Conservation (phyloP, 2,329 filamentous ascomycete species). For the Graphilbum ipis-grandicollis region DNA sequence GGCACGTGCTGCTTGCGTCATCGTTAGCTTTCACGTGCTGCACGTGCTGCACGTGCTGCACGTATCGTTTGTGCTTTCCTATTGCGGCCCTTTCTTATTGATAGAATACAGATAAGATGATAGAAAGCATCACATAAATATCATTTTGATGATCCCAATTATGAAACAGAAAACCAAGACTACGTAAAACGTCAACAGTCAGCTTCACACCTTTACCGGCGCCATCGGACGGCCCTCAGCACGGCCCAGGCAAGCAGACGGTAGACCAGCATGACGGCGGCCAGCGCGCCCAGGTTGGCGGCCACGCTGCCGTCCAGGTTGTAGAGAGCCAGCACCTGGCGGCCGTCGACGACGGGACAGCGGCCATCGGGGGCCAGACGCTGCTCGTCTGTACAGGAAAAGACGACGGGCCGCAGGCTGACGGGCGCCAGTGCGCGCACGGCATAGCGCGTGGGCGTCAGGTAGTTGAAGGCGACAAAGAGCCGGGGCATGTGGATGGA, state of each 20-base stretch:
- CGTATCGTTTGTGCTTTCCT: too few species aligned
- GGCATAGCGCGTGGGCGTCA: constrained; percentile 44
- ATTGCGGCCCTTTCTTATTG: too few species aligned
- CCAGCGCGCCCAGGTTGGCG: constrained; percentile 35
- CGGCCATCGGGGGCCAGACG: constrained; percentile 24
- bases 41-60: too few species aligned
- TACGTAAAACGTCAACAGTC: too few species aligned
- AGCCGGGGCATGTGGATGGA: constrained; percentile 51
- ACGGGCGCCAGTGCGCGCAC: constrained; percentile 23
- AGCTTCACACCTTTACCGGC: too few species aligned
- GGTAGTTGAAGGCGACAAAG: constrained; percentile 40
- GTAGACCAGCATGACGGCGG: constrained; percentile 29
- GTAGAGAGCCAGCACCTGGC: constrained; percentile 31
- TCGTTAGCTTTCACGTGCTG: too few species aligned
- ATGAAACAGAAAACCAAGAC: too few species aligned
- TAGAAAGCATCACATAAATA: too few species aligned
- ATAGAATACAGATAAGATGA: too few species aligned
- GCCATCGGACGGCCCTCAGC: too few species aligned
- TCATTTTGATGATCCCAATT: too few species aligned
- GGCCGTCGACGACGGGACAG: constrained; percentile 33
- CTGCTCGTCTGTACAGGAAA: constrained; percentile 26
- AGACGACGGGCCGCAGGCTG: constrained; percentile 36
- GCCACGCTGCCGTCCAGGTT: constrained; percentile 48
- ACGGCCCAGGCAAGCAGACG: constrained; percentile 17
- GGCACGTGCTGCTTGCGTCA: too few species aligned